Base-by-base conservation (phyloP, 176 grass and related monocot genomes). In the Elymus sibiricus region DNA sequence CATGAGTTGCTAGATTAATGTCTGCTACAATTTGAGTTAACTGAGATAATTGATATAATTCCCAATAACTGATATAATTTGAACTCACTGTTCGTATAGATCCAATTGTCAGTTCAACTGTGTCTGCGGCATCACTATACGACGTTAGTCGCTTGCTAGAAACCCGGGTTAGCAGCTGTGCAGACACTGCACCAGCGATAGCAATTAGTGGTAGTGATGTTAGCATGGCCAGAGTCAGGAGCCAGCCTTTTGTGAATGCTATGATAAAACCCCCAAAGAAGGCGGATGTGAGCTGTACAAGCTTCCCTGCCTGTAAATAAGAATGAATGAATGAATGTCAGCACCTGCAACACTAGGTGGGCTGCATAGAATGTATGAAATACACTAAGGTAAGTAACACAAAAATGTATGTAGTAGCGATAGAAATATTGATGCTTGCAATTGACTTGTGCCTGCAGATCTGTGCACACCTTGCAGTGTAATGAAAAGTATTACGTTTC, bases 51-150 rank as follows among this genome's bases (percentile, higher is more conserved):
- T 47, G 11, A 7, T 29, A 39, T n/a, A 87, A 69, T 55, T 21
- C 19, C 51, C 40, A 87, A 74, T 49, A 35, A 65, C 53, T 78
- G n/a, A 75, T 32, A 46, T 78, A 32, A 27, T 61, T 62, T 88
- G 80, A 84, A 89, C 90, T 71, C 76, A 98, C 93, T 34, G 96
- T 98, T 44, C 92, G 82, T 74, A 98, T 98, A 76, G 93, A 90
- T 68, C 93, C 88, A 34, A 98, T 90, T 32, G 88, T 92, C 53
- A 95, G 93, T 89, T 98, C 93, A 56, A 95, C 96, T 25, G 76
- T 89, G 40, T 89, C 76, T 51, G 88, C 93, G 49, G 96, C 93
- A 70, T 95, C 91, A 39, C 78, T 82, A 42, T 98, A 98, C n/a
- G 88, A 93, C 59, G 91, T 58, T 29, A 88, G 81, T 74, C 88